phyloP scores from a whole-genome alignment of 352 stramenopile genomes.

The Globisporangium radiosum region DNA sequence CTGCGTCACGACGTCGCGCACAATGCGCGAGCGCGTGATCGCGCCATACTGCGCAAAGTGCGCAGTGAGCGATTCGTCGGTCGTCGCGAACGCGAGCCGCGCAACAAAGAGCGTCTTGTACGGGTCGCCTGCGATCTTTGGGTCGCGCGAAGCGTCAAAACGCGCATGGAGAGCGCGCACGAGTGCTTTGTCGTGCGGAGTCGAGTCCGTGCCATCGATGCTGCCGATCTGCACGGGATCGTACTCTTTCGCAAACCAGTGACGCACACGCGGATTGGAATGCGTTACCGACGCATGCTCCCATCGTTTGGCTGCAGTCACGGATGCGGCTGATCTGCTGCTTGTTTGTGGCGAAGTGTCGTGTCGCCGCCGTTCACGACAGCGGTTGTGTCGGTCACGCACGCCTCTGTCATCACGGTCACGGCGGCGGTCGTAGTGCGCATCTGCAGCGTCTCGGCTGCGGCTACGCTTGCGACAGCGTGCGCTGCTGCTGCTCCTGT shows the following conservation, averaged over 20 bases:
- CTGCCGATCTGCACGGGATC: constrained; percentile 56
- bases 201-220: constrained; percentile 62
- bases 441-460: not conserved
- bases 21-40: constrained; percentile 47
- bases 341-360: too few species aligned
- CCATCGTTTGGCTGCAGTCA: too few species aligned
- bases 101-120: constrained; percentile 69
- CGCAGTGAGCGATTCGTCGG: constrained; percentile 31
- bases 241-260: constrained; percentile 70
- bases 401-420: too few species aligned
- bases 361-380: too few species aligned
- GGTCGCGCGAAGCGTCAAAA: constrained; percentile 52
- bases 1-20: constrained; percentile 54
- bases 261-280: not conserved
- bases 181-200: constrained; percentile 60
- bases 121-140: constrained; percentile 56
- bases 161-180: constrained; percentile 31
- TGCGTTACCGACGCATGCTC: not conserved
- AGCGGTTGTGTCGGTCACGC: not conserved
- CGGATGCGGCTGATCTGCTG: too few species aligned
- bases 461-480: constrained; percentile 7
- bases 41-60: constrained; percentile 46
- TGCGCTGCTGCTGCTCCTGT: too few species aligned
- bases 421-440: not conserved
- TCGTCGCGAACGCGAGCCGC: constrained; percentile 50